Percentiles rank a stretch among this genome's conserved stretches.
These are phyloP conservation scores for Coniochaeta sp. DNA, from an alignment of 2,329 filamentous ascomycete species.

Conservation along the genomic window DNA sequence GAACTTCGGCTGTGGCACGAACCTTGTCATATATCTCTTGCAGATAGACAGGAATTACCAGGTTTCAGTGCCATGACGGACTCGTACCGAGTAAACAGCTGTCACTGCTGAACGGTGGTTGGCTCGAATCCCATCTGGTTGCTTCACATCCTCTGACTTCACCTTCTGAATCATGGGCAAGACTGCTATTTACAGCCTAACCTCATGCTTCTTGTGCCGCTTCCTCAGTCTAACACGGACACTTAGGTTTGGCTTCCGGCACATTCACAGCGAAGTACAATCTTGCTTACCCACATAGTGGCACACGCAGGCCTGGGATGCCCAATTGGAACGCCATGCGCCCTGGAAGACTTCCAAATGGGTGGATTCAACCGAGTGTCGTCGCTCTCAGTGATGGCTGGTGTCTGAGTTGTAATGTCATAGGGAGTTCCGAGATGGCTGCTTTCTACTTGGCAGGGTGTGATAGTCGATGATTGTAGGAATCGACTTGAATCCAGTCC, in stretches of 20 bases:
- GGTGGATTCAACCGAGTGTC: neutral
- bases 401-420: neutral
- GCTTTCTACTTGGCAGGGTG: neutral
- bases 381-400: neutral
- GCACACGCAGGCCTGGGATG: neutral
- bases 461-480: neutral
- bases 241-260: neutral
- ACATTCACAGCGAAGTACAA: neutral
- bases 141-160: neutral
- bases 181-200: neutral
- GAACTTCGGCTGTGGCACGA: neutral
- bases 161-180: neutral
- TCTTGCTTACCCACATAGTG: neutral
- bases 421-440: neutral
- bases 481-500: neutral
- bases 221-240: neutral
- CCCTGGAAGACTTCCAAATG: neutral
- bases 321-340: neutral
- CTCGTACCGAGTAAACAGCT: neutral
- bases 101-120: neutral
- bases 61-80: neutral
- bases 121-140: neutral
- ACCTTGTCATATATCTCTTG: neutral
- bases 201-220: neutral
- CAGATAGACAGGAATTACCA: neutral